A percentile compares a stretch with the other conserved stretches of the same genome.
Conservation (phyloP, 306 rosid species). For the Castanospermum australe region DNA sequence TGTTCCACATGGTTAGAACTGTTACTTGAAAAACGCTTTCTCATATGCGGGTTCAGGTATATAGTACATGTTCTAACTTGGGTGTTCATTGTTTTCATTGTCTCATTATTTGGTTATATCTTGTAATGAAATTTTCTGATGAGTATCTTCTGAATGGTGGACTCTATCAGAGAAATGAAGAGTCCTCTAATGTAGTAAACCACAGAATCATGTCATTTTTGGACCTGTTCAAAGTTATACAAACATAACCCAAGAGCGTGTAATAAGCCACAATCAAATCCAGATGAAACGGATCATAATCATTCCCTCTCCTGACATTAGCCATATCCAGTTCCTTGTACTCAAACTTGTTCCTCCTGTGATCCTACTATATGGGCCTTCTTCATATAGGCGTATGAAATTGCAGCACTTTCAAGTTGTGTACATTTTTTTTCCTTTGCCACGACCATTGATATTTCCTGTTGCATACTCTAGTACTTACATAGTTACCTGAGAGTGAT, state of each 20-base stretch:
- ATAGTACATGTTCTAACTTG: background rate
- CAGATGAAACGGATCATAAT: background rate
- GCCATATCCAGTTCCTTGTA: background rate
- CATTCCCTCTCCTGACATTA: background rate
- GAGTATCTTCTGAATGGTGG: background rate
- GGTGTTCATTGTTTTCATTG: slow-evolving; percentile 14
- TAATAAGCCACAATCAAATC: background rate
- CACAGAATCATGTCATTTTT: background rate
- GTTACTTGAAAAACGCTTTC: background rate
- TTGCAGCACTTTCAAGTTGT: background rate
- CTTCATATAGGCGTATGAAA: no score
- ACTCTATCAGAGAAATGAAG: background rate
- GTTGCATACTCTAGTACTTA: background rate
- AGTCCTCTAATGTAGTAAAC: background rate
- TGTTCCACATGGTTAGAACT: background rate
- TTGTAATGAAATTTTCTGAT: background rate
- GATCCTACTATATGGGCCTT: no score
- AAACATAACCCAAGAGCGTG: background rate
- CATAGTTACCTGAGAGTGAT: slow-evolving; percentile 4
- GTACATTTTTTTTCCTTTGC: background rate
- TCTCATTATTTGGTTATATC: background rate
- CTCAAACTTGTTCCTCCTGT: background rate
- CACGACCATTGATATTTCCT: background rate
- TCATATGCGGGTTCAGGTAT: background rate
- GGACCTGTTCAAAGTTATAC: background rate